Evolutionary conservation across 2,329 filamentous ascomycete genomes (phyloP).

Genomic region (Hymenoscyphus infarciens): DNA sequence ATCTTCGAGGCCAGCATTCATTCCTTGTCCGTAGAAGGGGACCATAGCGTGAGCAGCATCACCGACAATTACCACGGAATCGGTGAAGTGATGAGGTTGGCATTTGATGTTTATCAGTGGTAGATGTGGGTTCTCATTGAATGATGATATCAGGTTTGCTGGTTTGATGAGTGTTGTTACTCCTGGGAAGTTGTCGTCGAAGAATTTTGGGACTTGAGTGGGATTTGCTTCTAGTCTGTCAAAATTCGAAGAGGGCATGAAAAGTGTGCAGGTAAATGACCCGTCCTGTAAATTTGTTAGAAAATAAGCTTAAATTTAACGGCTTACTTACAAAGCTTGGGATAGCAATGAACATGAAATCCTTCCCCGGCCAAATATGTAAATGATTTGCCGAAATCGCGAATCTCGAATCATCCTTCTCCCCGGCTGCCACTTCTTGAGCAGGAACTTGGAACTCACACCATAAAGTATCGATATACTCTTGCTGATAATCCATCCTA

Average conservation of each 20-base stretch:
- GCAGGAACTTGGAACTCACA: slow-evolving; percentile 86
- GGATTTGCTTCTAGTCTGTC: slow-evolving; percentile 61
- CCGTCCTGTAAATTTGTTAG: slow-evolving; percentile 59
- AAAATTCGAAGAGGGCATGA: slow-evolving; percentile 72
- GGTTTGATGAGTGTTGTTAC: slow-evolving; percentile 70
- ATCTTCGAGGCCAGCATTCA: slow-evolving; percentile 95
- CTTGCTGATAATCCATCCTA: slow-evolving; percentile 85
- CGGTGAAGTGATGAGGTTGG: slow-evolving; percentile 76
- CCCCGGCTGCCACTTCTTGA: slow-evolving; percentile 30
- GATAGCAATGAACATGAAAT: slow-evolving; percentile 98
- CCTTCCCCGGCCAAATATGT: slow-evolving; percentile 92
- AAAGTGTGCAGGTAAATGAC: slow-evolving; percentile 92
- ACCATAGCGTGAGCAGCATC: slow-evolving; percentile 98
- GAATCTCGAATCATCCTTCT: slow-evolving; percentile 50
- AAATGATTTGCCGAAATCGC: slow-evolving; percentile 87
- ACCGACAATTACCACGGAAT: slow-evolving; percentile 78
- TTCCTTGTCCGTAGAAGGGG: slow-evolving; percentile 96
- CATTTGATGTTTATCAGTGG: slow-evolving; percentile 94
- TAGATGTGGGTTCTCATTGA: slow-evolving; percentile 78
- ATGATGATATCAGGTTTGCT: slow-evolving; percentile 67
- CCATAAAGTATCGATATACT: slow-evolving; percentile 96
- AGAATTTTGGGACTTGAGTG: slow-evolving; percentile 63
- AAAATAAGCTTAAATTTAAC: neutral
- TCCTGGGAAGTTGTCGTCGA: slow-evolving; percentile 81
- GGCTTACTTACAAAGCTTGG: slow-evolving; percentile 48